Conservation (phyloP, 495 filamentous ascomycete genomes). For the Aspergillus bridgeri region DNA sequence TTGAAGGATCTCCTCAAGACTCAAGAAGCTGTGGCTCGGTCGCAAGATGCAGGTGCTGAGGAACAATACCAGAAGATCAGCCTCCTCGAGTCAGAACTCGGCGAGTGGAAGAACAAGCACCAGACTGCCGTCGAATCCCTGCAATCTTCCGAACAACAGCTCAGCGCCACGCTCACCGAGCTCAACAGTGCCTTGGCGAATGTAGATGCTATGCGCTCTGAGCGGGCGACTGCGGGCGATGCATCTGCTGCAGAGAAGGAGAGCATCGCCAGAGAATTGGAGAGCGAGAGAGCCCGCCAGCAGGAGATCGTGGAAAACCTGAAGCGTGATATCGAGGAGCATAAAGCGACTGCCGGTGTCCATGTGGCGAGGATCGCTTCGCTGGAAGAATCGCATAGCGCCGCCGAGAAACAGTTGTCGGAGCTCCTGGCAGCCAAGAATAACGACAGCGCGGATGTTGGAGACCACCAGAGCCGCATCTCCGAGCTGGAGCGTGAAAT, state of each 20-base stretch:
- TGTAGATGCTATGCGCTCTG: constrained; percentile 47
- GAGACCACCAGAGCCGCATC: constrained; percentile 51
- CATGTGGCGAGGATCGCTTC: constrained; percentile 61
- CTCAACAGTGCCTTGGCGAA: constrained; percentile 56
- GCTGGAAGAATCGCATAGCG: constrained; percentile 61
- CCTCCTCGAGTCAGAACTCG: constrained; percentile 72
- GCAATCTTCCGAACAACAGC: constrained; percentile 67
- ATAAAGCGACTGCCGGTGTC: constrained; percentile 64
- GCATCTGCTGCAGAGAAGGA: constrained; percentile 40
- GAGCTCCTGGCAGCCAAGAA: constrained; percentile 32
- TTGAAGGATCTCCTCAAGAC: constrained; percentile 58
- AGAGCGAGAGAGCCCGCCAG: constrained; percentile 56
- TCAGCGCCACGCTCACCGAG: constrained; percentile 66
- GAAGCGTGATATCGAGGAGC: constrained; percentile 71
- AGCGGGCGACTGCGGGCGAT: constrained; percentile 29
- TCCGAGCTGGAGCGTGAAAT: constrained; percentile 58
- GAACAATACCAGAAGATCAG: constrained; percentile 61
- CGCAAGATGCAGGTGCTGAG: constrained; percentile 43
- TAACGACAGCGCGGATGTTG: constrained; percentile 35
- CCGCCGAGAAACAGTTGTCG: constrained; percentile 56
- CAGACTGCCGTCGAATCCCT: constrained; percentile 65
- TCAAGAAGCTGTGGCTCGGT: constrained; percentile 39
- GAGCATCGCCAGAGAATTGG: constrained; percentile 43
- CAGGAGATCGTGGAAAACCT: constrained; percentile 62
- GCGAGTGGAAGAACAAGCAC: constrained; percentile 72